Conservation (phyloP, 495 filamentous ascomycete species). For the Pyronema omphalodes region DNA sequence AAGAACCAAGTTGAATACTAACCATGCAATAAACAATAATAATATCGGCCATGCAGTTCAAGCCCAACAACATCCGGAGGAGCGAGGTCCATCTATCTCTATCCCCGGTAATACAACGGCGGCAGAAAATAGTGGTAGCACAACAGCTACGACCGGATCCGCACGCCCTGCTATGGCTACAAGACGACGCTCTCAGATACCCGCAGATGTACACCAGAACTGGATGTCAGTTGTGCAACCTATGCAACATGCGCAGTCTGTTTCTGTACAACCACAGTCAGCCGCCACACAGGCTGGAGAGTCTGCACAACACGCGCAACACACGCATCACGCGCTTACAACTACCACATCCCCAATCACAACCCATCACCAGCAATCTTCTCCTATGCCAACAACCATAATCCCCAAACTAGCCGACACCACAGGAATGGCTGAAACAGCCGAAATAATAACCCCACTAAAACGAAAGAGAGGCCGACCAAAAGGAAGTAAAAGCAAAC, state of each 20-base stretch:
- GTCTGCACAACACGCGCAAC: too few species aligned
- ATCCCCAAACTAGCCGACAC: too few species aligned
- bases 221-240: too few species aligned
- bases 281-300: background rate
- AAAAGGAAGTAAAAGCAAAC: conserved; percentile 6
- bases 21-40: conserved; percentile 7
- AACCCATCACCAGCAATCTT: too few species aligned
- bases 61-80: background rate
- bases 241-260: too few species aligned
- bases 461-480: conserved; percentile 21
- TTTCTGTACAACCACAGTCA: background rate
- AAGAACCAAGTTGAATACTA: conserved; percentile 4
- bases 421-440: background rate
- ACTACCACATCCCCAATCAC: too few species aligned
- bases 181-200: conserved; percentile 1
- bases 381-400: too few species aligned
- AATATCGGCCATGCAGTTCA: background rate
- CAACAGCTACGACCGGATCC: conserved; percentile 6
- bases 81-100: background rate
- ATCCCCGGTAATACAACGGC: background rate
- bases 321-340: too few species aligned
- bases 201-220: background rate
- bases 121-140: conserved; percentile 5
- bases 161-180: conserved; percentile 5
- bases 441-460: conserved; percentile 3